Base-by-base conservation (phyloP, 371 early-diverging fungal genomes). In the Mucor plumbeus region DNA sequence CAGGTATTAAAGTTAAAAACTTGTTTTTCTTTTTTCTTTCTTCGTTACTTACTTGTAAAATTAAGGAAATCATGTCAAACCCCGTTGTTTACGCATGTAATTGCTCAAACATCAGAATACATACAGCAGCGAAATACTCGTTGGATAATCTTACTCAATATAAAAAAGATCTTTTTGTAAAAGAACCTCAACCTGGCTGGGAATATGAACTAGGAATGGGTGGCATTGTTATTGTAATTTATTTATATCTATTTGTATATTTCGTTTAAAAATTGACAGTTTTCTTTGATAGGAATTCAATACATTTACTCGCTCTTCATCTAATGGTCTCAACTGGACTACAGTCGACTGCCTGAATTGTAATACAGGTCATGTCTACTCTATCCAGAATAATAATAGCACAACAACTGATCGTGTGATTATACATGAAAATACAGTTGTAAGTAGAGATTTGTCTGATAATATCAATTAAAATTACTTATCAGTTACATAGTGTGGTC, bases 161-260 rank as follows among this genome's bases (percentile, higher is more conserved):
- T 26, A 61, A 71, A 36, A 38, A 59, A 34, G 59, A 63, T 44
- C 59, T 35, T 9, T 43, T 59, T 54, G 63, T 71, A n/a, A 61
- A 65, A 15, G 62, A 63, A 6, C 72, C 71, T 21, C 19, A 75
- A 15, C 68, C 69, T 50, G 82, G 83, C 13, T 76, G 75, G 73
- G 70, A 75, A 34, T 76, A 79, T 50, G 76, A 76, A 11, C 70
- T 82, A 7, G 80, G 78, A 33, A 78, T 78, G 70, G 80, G 80
- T 38, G 83, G 79, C 38, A 68, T 79, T 7, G 67, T 71, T 35
- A 66, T 66, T 39, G 79, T 82, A 77, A 72, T 74, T n/a, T 61
- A 14, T 31, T n/a, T 61, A 14, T 31, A 19, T 21, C n/a, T 14
- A 35, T 50, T 19, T 19, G 11, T 19, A n/a, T 21, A 50, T 26